Evolutionary conservation across 352 stramenopile genomes (phyloP).

Genomic region (Pythium coloratum): DNA sequence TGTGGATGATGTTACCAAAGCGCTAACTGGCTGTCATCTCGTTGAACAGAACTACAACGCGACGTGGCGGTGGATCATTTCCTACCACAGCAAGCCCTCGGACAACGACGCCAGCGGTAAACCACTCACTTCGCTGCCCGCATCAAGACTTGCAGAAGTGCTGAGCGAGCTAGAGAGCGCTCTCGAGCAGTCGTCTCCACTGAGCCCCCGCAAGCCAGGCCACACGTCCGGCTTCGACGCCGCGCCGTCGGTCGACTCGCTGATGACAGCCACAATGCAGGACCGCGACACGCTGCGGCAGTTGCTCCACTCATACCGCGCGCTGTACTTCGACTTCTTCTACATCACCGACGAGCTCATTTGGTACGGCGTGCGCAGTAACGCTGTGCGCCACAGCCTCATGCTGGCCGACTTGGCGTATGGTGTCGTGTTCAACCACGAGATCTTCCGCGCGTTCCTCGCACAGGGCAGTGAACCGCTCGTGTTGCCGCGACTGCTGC

Average conservation of each 20-base stretch:
- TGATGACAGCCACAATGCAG: slow-evolving; percentile 5
- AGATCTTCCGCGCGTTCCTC: slow-evolving; percentile 78
- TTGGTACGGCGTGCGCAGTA: slow-evolving; percentile 85
- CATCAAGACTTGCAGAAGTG: slow-evolving; percentile 47
- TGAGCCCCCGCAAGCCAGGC: slow-evolving; percentile 58
- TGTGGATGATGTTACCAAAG: not conserved
- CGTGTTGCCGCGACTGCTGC: slow-evolving; percentile 64
- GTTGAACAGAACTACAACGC: slow-evolving; percentile 65
- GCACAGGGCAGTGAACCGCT: slow-evolving; percentile 26
- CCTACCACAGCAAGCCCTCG: slow-evolving; percentile 50
- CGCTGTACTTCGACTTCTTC: slow-evolving; percentile 90
- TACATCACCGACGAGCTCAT: slow-evolving; percentile 90
- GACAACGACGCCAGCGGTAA: slow-evolving; percentile 31
- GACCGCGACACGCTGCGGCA: slow-evolving; percentile 54
- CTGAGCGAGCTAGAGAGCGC: slow-evolving; percentile 61
- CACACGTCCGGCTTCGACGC: slow-evolving; percentile 14
- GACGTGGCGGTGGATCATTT: slow-evolving; percentile 75
- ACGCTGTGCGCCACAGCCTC: slow-evolving; percentile 78
- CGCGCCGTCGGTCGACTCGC: not conserved
- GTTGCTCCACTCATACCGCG: slow-evolving; percentile 75
- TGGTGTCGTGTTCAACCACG: slow-evolving; percentile 83
- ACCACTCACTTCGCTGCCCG: slow-evolving; percentile 22
- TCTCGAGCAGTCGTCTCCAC: slow-evolving; percentile 62
- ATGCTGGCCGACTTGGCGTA: slow-evolving; percentile 83
- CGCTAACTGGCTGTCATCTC: not conserved